Conservation (phyloP, 148 eudicot genomes). For the Rhododendron simsii region DNA sequence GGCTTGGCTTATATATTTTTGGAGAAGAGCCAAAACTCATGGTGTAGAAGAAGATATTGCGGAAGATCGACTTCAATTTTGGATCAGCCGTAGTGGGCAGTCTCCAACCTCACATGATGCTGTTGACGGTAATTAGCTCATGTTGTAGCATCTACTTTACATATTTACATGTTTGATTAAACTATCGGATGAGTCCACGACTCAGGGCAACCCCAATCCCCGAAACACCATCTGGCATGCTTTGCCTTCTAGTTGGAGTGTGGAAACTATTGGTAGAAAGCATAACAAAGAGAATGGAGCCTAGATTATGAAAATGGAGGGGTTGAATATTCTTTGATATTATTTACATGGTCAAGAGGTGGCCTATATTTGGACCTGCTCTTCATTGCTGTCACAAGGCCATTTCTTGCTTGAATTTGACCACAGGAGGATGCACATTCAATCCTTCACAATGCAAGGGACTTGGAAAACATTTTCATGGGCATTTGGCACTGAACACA, state of each 20-base stretch:
- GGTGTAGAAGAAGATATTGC: constrained; percentile 29
- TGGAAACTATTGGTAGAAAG: neutral
- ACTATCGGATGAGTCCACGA: neutral
- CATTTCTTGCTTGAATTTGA: neutral
- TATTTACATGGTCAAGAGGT: neutral
- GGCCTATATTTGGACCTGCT: neutral
- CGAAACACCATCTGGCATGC: neutral
- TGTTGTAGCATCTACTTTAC: neutral
- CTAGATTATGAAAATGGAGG: neutral
- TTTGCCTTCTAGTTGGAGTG: neutral
- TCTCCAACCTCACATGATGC: constrained; percentile 26
- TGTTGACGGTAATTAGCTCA: constrained; percentile 20
- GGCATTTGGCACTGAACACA: neutral
- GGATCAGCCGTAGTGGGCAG: constrained; percentile 25
- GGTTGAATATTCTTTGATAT: neutral
- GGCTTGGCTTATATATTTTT: constrained; percentile 28
- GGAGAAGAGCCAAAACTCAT: constrained; percentile 25
- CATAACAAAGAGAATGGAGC: neutral
- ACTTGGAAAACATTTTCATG: neutral
- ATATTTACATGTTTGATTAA: neutral
- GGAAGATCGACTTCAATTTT: constrained; percentile 23
- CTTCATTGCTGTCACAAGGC: neutral
- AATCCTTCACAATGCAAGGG: neutral
- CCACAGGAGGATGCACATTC: neutral
- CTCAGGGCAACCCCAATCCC: neutral